phyloP scores from a whole-genome alignment of 2,329 filamentous ascomycete genomes.

The Cercospora zeina region DNA sequence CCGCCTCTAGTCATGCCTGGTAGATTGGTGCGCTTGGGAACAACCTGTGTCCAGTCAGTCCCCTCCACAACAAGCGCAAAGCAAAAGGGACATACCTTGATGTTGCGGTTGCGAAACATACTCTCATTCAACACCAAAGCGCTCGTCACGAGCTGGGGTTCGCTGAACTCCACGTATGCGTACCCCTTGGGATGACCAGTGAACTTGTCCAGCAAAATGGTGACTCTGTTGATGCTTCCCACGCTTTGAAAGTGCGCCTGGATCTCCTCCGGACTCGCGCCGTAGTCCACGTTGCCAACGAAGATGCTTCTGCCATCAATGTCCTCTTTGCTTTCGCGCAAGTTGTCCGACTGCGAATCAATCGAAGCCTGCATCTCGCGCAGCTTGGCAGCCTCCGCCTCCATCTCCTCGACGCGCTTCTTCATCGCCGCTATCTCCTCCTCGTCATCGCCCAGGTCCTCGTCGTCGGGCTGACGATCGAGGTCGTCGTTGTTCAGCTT shows the following conservation, averaged over 20 bases:
- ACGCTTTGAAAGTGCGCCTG: constrained; percentile 98
- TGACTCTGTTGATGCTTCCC: constrained; percentile 96
- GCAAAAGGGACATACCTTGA: constrained; percentile 70
- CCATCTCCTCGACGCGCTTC: constrained; percentile 57
- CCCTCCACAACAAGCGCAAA: neutral
- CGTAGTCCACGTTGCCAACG: constrained; percentile 98
- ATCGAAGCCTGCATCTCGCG: constrained; percentile 61
- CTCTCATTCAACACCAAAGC: constrained; percentile 96
- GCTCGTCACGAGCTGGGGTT: constrained; percentile 87
- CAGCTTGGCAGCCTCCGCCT: constrained; percentile 59
- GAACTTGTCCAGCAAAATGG: constrained; percentile 96
- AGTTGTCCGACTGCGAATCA: constrained; percentile 78
- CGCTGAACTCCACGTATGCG: constrained; percentile 97
- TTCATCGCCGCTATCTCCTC: constrained; percentile 54
- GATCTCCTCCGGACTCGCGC: constrained; percentile 93
- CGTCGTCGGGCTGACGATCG: constrained; percentile 34
- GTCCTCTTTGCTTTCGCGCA: constrained; percentile 91
- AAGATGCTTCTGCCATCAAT: constrained; percentile 95
- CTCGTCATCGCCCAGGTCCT: constrained; percentile 42
- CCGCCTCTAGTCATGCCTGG: constrained; percentile 83
- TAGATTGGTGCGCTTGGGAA: constrained; percentile 93
- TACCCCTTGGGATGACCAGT: constrained; percentile 99
- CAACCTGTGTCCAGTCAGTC: constrained; percentile 57
- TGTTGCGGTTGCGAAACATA: constrained; percentile 87
- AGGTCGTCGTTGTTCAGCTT: constrained; percentile 34